Conservation (phyloP, 208 protist species). For the Acanthamoeba royreba region DNA sequence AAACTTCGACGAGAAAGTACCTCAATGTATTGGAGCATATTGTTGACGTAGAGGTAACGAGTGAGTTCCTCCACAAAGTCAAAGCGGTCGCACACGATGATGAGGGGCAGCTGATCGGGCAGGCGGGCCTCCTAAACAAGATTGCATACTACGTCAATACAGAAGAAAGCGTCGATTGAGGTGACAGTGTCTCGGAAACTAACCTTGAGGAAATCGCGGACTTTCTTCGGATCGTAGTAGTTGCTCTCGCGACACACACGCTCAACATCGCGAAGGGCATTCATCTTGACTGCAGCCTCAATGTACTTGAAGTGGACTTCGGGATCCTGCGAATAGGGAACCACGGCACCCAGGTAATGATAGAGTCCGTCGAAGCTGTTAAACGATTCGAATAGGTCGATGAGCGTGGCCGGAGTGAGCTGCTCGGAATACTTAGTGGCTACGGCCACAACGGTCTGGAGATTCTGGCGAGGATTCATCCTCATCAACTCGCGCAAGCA, state of each 20-base stretch:
- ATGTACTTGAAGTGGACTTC: constrained; percentile 99
- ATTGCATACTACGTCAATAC: background rate
- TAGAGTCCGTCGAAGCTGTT: constrained; percentile 94
- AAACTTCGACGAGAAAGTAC: background rate
- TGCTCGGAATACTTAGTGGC: constrained; percentile 97
- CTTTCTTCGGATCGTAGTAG: constrained; percentile 95
- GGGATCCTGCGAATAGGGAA: constrained; percentile 91
- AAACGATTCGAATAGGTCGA: constrained; percentile 95
- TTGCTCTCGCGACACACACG: constrained; percentile 97
- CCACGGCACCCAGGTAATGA: constrained; percentile 96
- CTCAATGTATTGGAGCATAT: constrained; percentile 96
- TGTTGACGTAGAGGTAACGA: constrained; percentile 95
- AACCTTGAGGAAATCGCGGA: constrained; percentile 98
- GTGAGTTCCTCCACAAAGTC: constrained; percentile 98
- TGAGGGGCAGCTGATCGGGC: constrained; percentile 97
- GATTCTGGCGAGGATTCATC: constrained; percentile 93
- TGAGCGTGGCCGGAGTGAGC: constrained; percentile 90
- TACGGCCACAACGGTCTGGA: constrained; percentile 97
- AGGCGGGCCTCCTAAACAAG: constrained; percentile 89
- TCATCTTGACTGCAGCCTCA: constrained; percentile 95
- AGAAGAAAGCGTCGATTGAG: background rate
- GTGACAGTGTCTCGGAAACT: no score
- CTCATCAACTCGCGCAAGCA: constrained; percentile 95
- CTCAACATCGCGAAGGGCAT: constrained; percentile 98
- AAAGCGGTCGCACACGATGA: constrained; percentile 99